Evolutionary conservation across 2,329 filamentous ascomycete genomes (phyloP).

Genomic region (Fusarium newnesense): DNA sequence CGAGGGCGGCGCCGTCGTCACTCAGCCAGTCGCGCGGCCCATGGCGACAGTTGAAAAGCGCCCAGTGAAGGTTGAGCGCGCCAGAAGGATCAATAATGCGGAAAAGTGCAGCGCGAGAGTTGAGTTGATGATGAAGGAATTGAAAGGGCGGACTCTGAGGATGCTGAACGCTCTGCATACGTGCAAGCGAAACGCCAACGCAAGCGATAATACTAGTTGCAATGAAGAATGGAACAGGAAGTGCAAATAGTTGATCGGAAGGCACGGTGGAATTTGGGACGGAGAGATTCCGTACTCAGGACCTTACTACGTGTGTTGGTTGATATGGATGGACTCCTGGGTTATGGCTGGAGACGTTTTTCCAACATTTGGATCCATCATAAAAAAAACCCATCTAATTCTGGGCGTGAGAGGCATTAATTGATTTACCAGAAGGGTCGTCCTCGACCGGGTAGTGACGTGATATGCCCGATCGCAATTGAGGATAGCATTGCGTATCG

Average conservation of each 20-base stretch:
- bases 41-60: conserved; percentile 24
- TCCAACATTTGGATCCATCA: conserved; percentile 6
- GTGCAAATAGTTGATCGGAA: conserved; percentile 2
- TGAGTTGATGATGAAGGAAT: neutral
- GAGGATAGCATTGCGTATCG: conserved; percentile 5
- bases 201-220: conserved; percentile 11
- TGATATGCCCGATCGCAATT: conserved; percentile 22
- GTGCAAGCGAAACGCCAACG: conserved; percentile 15
- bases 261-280: neutral
- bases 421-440: neutral
- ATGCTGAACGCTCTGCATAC: conserved; percentile 1
- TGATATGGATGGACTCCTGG: conserved; percentile 10
- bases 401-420: neutral
- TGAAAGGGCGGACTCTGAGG: neutral
- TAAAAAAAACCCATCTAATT: neutral
- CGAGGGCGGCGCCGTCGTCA: conserved; percentile 25
- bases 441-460: conserved; percentile 15
- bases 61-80: conserved; percentile 28
- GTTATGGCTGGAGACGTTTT: conserved; percentile 3
- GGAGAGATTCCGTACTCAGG: conserved; percentile 26
- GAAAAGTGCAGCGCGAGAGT: neutral
- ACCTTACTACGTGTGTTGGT: neutral
- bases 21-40: conserved; percentile 30
- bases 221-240: conserved; percentile 8
- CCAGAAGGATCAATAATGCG: conserved; percentile 26